Conservation (phyloP, 257 asterid species). For the Solanum virginianum region DNA sequence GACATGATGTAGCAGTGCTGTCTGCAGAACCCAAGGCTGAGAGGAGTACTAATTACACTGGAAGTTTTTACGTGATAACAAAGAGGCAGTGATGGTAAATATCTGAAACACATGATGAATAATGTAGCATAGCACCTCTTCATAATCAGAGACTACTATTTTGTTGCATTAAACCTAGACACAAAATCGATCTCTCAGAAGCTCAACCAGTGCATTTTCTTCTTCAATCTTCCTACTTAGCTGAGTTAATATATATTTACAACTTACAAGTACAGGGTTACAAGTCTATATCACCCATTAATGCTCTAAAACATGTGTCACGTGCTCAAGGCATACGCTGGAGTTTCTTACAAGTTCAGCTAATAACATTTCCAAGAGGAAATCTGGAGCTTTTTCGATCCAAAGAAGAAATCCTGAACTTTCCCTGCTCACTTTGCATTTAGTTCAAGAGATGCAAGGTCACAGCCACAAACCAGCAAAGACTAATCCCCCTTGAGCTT, state of each 20-base stretch:
- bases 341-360: neutral
- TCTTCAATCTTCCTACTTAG: neutral
- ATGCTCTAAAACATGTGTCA: neutral
- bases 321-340: neutral
- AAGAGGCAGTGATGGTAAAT: neutral
- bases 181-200: neutral
- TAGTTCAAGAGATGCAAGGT: neutral
- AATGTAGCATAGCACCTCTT: neutral
- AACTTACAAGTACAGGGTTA: neutral
- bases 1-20: neutral
- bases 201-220: neutral
- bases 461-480: neutral
- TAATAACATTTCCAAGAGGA: neutral
- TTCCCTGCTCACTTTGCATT: neutral
- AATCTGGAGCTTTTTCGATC: neutral
- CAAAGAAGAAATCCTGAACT: neutral
- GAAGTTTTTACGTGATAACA: neutral
- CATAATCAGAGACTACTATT: neutral
- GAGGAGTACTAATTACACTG: neutral
- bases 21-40: neutral
- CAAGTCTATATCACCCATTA: neutral
- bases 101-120: neutral
- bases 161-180: neutral
- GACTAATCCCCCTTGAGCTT: neutral
- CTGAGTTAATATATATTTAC: neutral